phyloP scores from a whole-genome alignment of 495 filamentous ascomycete species.

The Annulohypoxylon bovei region DNA sequence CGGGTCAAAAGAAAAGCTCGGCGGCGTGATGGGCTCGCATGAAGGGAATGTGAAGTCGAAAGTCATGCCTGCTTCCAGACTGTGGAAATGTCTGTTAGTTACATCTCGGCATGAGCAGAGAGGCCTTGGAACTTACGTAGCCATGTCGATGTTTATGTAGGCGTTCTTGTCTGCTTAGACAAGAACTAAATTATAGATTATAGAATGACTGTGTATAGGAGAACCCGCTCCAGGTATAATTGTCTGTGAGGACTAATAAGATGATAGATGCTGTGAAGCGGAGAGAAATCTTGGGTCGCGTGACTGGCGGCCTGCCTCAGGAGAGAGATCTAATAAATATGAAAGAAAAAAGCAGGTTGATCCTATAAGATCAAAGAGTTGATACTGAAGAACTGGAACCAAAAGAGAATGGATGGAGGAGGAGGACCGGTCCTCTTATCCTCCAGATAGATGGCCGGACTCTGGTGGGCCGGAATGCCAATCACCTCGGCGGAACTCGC shows the following conservation, averaged over 20 bases:
- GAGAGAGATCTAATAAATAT: slow-evolving; percentile 44
- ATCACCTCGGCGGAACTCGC: slow-evolving; percentile 42
- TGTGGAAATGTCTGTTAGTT: slow-evolving; percentile 45
- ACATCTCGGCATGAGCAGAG: neutral
- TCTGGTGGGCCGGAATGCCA: slow-evolving; percentile 44
- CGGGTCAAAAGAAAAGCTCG: slow-evolving; percentile 65
- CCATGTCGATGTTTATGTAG: slow-evolving; percentile 55
- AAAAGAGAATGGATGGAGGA: slow-evolving; percentile 34
- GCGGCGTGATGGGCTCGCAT: slow-evolving; percentile 59
- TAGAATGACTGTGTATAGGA: slow-evolving; percentile 35
- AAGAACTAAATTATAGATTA: slow-evolving; percentile 54
- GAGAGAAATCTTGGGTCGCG: slow-evolving; percentile 35
- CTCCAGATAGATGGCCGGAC: slow-evolving; percentile 41
- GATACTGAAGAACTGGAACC: slow-evolving; percentile 47
- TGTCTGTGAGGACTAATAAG: slow-evolving; percentile 21
- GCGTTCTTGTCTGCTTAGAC: slow-evolving; percentile 48
- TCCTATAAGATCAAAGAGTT: slow-evolving; percentile 46
- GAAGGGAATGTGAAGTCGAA: slow-evolving; percentile 63
- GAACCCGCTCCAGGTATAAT: slow-evolving; percentile 39
- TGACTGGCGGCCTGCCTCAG: slow-evolving; percentile 32
- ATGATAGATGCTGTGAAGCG: slow-evolving; percentile 35
- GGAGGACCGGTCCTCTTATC: slow-evolving; percentile 49
- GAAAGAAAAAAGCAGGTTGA: slow-evolving; percentile 39
- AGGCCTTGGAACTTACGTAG: slow-evolving; percentile 56
- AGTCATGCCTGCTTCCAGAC: slow-evolving; percentile 62